Evolutionary conservation across 2,329 filamentous ascomycete genomes (phyloP), one percentile per base, ranked within the genome.

Genomic region (Penicillium sp.): DNA sequence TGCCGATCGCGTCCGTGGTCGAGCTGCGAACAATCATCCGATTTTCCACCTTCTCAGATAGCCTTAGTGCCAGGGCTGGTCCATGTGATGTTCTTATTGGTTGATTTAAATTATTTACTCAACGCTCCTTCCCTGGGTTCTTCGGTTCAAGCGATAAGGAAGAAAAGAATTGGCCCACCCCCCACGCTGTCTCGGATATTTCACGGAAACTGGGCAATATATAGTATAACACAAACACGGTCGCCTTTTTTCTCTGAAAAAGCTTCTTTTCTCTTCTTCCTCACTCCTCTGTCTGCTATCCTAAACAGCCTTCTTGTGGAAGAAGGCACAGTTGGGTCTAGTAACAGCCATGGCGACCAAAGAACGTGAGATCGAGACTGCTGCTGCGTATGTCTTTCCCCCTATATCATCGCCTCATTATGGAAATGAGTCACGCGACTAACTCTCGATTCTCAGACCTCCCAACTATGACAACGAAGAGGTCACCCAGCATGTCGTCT

Each of bases 341-440:
- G 27, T 38, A 46, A 38, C 44, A 39, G 41, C 42, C 48, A 60
- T 60, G 64, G 62, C 64, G 53, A 48, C 59, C 30, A 38, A 33
- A 38, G 58, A 63, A 45, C 61, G 56, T 46, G 63, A 64, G 58
- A 57, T 59, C 51, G 62, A 63, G 54, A 50, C 54, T 46, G 39
- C 62, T 56, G 30, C 35, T 27, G 33, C 28, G 65, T 68, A 64
- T 47, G 52, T 51, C 27, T 18, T 19, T 18, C 27, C 34, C 18
- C 34, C 18, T 42, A 27, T 37, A 33, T 44, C 31, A 13, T 22
- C 34, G n/a, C 14, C 36, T 34, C 14, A 25, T 22, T 22, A 22
- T 7, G 5, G 22, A 5, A 14, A 11, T 18, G 36, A 37, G 18
- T 10, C n/a, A 14, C 29, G 11, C 12, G 37, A 16, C 47, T 49